Base-by-base conservation (phyloP, 1,284 basidiomycete species). In the Gomphus sp. region DNA sequence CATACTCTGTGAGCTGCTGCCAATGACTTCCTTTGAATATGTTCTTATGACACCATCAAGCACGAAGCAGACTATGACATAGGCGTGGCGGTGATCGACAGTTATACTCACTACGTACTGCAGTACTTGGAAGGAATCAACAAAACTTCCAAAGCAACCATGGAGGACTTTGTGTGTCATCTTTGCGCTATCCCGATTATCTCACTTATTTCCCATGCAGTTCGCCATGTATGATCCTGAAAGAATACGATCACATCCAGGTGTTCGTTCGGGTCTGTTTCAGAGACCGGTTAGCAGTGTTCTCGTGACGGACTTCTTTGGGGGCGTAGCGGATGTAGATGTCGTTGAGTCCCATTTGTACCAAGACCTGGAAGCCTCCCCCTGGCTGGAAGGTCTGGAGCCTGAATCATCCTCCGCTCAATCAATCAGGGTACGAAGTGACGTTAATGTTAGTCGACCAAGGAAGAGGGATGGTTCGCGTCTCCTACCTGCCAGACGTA, bases 21-120 rank as follows among this genome's bases (percentile, higher is more conserved):
- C 41, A 37, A 10, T 4, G 18, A 31, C 48, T 18, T 5, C 16
- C 60, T 43, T 49, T 45, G 11, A 18, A 25, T 33, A 36, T 52
- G 25, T 48, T 49, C 55, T 36, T 50, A 58, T 41, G 36, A 22
- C 18, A 14, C 14, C 8, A 47, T 60, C 1, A 65, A 96, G 91
- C 87, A 98, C 68, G 89, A 93, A 69, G 91, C 91, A 65, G 96
- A 99, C 73, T 75, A 84, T 48, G 94, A 98, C 63, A 86, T 99
- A 43, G 97, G 97, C 2, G 91, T 98, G 0, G 89, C 95, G 0
- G 91, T 99, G 56, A 98, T 98, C 61, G 97, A 99, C 68, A 84
- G 88, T 16, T 99, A 86, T 70, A 99, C 96, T 0, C 95, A 98
- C 71, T 90, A 91, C 67, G 80, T 96, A 31, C 80, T 99, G 10